phyloP scores from a whole-genome alignment of 106 monocot species.

The Amphibolis antarctica region DNA sequence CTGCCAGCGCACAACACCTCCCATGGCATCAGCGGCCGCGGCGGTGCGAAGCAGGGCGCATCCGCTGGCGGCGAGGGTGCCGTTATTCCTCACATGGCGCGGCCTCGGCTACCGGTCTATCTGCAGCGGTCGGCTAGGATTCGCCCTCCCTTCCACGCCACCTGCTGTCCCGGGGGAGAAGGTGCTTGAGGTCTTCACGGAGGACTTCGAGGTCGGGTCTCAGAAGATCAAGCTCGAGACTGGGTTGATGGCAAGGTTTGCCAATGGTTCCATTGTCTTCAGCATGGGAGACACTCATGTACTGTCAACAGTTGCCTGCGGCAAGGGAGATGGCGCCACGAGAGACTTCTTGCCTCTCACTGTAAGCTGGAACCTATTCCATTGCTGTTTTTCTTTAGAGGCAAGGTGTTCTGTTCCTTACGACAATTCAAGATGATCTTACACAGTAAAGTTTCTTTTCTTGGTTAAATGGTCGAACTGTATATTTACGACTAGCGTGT shows the following conservation, averaged over 20 bases:
- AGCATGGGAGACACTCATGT: conserved; percentile 71
- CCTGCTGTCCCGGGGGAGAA: conserved; percentile 25
- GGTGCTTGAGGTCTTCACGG: conserved; percentile 56
- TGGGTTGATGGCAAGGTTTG: conserved; percentile 70
- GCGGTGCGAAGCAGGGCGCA: conserved; percentile 3
- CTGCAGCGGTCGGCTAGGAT: conserved; percentile 8
- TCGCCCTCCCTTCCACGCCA: conserved; percentile 4
- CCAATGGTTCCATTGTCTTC: conserved; percentile 73
- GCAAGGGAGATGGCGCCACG: conserved; percentile 39
- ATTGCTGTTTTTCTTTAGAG: not conserved
- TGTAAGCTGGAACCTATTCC: conserved; percentile 21
- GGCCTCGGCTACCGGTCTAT: conserved; percentile 9
- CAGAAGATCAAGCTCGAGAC: conserved; percentile 72
- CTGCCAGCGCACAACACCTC: not conserved
- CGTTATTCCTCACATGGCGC: conserved; percentile 3
- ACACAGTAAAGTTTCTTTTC: no score
- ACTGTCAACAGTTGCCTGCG: conserved; percentile 57
- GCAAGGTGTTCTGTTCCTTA: not conserved
- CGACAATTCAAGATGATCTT: no score
- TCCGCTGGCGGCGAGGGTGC: not conserved
- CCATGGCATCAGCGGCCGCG: conserved; percentile 13
- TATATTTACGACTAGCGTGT: no score
- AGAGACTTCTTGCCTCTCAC: conserved; percentile 89
- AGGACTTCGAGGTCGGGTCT: conserved; percentile 81
- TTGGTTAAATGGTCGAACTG: no score